Percentiles rank a stretch among this genome's conserved stretches.
Evolutionary conservation across 495 filamentous ascomycete species (phyloP).

Genomic region (Penicillium cataractarum): DNA sequence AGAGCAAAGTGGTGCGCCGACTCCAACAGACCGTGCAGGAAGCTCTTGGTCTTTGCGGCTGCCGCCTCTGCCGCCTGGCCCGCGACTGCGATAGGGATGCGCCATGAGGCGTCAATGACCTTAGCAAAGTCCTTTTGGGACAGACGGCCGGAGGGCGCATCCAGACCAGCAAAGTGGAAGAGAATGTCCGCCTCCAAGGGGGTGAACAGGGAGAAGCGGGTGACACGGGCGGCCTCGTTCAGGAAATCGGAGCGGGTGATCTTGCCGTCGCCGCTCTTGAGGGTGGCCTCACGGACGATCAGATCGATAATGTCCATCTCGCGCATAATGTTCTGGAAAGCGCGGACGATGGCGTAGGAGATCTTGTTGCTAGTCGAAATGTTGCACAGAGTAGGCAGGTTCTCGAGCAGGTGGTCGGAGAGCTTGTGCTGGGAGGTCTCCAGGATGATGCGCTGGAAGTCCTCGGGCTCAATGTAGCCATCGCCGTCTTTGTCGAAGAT

Average conservation of each 20-base stretch:
- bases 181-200: conserved; percentile 99
- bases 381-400: conserved; percentile 92
- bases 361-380: conserved; percentile 91
- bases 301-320: conserved; percentile 98
- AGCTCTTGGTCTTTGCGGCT: conserved; percentile 53
- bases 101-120: conserved; percentile 92
- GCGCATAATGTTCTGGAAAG: conserved; percentile 93
- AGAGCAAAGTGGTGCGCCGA: conserved; percentile 88
- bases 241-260: conserved; percentile 94
- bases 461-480: conserved; percentile 94
- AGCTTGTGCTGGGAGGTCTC: conserved; percentile 96
- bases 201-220: conserved; percentile 91
- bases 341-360: conserved; percentile 94
- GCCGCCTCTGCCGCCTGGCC: conserved; percentile 46
- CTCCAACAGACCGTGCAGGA: conserved; percentile 68
- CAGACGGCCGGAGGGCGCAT: conserved; percentile 84
- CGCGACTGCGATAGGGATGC: conserved; percentile 55
- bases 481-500: conserved; percentile 90
- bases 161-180: conserved; percentile 95
- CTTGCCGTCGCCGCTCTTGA: conserved; percentile 84
- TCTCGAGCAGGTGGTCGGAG: conserved; percentile 92
- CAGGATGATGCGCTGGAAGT: conserved; percentile 94
- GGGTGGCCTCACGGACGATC: conserved; percentile 82
- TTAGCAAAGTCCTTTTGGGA: conserved; percentile 85
- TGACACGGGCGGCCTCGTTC: conserved; percentile 87